Conservation (phyloP, 768 basidiomycete genomes). For the Boletus rufocinnamomeus region DNA sequence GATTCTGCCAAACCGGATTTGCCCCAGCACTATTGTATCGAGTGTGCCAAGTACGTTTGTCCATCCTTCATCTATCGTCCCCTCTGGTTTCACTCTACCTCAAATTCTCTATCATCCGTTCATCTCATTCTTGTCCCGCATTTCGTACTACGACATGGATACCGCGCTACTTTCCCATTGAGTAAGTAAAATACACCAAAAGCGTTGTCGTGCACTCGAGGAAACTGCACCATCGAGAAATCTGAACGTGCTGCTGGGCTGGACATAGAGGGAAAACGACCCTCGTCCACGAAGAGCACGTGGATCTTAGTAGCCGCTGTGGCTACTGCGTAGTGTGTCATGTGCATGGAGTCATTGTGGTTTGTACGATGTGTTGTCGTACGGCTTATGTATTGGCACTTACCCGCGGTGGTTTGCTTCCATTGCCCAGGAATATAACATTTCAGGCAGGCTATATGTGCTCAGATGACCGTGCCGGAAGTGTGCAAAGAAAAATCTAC, state of each 20-base stretch:
- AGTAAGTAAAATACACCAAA: slow-evolving; percentile 89
- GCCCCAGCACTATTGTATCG: slow-evolving; percentile 94
- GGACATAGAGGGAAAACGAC: slow-evolving; percentile 59
- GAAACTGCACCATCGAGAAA: slow-evolving; percentile 92
- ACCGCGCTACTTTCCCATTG: slow-evolving; percentile 79
- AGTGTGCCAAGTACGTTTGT: slow-evolving; percentile 81
- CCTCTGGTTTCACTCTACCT: neutral
- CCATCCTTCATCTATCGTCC: neutral
- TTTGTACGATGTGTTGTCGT: slow-evolving; percentile 16
- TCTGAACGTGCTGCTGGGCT: slow-evolving; percentile 87
- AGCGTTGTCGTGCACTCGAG: slow-evolving; percentile 77
- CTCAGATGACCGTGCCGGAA: neutral
- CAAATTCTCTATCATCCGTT: neutral
- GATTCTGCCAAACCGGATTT: slow-evolving; percentile 90
- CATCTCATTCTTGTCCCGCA: neutral
- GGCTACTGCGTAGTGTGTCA: slow-evolving; percentile 27
- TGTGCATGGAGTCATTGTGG: slow-evolving; percentile 18
- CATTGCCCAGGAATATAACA: slow-evolving; percentile 24
- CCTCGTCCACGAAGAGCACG: slow-evolving; percentile 24
- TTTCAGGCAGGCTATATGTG: slow-evolving; percentile 8
- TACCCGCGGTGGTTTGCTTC: slow-evolving; percentile 25
- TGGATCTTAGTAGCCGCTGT: slow-evolving; percentile 17
- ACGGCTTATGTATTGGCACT: slow-evolving; percentile 22
- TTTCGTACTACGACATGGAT: slow-evolving; percentile 76
- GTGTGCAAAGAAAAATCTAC: slow-evolving; percentile 7